Evolutionary conservation across 192 early-diverging fungal species (phyloP).

Genomic region (Backusella tuberculispora): DNA sequence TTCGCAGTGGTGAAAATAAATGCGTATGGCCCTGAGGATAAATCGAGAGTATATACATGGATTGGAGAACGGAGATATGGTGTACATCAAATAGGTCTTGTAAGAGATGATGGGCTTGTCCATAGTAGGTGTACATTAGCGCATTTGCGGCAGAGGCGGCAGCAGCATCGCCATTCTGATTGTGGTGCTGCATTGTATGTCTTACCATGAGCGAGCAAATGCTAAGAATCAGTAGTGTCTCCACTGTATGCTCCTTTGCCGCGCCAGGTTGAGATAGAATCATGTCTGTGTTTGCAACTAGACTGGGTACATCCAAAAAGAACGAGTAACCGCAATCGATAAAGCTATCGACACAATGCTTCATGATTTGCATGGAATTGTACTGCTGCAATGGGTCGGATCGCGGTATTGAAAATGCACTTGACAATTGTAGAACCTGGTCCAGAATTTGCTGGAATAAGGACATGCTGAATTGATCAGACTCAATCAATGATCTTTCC

Average conservation of each 20-base stretch:
- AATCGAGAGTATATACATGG: conserved; percentile 36
- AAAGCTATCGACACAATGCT: conserved; percentile 36
- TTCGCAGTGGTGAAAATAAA: conserved; percentile 11
- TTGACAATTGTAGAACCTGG: background rate
- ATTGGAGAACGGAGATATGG: conserved; percentile 30
- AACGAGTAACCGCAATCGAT: conserved; percentile 29
- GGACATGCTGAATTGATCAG: conserved; percentile 4
- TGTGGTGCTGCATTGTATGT: conserved; percentile 29
- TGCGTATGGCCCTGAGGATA: conserved; percentile 26
- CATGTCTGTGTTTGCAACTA: conserved; percentile 6
- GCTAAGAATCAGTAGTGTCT: conserved; percentile 27
- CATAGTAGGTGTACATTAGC: conserved; percentile 29
- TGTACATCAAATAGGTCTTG: conserved; percentile 38
- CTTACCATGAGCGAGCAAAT: conserved; percentile 36
- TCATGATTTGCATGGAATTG: conserved; percentile 33
- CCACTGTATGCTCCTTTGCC: conserved; percentile 19
- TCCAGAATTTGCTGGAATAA: conserved; percentile 1
- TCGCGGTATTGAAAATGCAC: conserved; percentile 6
- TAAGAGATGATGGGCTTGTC: conserved; percentile 25
- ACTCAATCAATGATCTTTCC: background rate
- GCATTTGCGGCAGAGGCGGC: background rate
- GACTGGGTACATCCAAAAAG: conserved; percentile 23
- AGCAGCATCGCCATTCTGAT: background rate
- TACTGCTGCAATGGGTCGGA: conserved; percentile 17
- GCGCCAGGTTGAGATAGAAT: conserved; percentile 4